These are phyloP conservation scores for Xylariaceae sp. DNA, from an alignment of 2,329 filamentous ascomycete species.

Conservation along the genomic window DNA sequence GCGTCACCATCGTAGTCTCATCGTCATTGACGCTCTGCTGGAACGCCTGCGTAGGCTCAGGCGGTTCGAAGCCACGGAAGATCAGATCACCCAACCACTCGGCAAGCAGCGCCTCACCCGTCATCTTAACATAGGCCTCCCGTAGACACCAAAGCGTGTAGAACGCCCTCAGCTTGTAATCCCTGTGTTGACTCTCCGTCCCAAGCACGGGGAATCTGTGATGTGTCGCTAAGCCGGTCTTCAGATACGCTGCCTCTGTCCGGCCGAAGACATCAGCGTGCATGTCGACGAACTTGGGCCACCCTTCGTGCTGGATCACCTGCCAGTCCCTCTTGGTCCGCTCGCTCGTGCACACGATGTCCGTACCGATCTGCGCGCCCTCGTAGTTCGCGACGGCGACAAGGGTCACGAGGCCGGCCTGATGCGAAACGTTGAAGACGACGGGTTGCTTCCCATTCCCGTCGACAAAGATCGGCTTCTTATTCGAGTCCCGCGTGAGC, in stretches of 20 bases:
- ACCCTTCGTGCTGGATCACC: conserved; percentile 54
- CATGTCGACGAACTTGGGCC: conserved; percentile 65
- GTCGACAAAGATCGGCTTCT: conserved; percentile 52
- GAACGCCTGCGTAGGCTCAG: conserved; percentile 32
- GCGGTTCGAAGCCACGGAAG: conserved; percentile 60
- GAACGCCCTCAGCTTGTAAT: conserved; percentile 64
- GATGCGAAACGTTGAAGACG: conserved; percentile 75
- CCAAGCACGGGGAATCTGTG: conserved; percentile 15
- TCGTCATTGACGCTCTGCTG: conserved; percentile 32
- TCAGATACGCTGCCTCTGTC: conserved; percentile 60
- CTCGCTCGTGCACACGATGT: conserved; percentile 73
- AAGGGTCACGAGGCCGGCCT: conserved; percentile 69
- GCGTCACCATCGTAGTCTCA: conserved; percentile 32
- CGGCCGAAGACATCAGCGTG: conserved; percentile 66
- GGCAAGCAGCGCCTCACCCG: conserved; percentile 71
- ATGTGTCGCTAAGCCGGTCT: conserved; percentile 35
- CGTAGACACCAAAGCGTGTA: conserved; percentile 77
- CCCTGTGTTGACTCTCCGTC: conserved; percentile 41
- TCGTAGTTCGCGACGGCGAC: conserved; percentile 46
- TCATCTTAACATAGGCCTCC: conserved; percentile 80
- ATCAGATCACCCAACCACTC: conserved; percentile 68
- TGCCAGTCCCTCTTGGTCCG: conserved; percentile 57
- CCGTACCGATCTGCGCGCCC: conserved; percentile 58
- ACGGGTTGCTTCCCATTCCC: conserved; percentile 44
- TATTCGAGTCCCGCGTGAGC: conserved; percentile 52